Conservation (phyloP, 1,284 basidiomycete species). For the Omphalotus olearius region DNA sequence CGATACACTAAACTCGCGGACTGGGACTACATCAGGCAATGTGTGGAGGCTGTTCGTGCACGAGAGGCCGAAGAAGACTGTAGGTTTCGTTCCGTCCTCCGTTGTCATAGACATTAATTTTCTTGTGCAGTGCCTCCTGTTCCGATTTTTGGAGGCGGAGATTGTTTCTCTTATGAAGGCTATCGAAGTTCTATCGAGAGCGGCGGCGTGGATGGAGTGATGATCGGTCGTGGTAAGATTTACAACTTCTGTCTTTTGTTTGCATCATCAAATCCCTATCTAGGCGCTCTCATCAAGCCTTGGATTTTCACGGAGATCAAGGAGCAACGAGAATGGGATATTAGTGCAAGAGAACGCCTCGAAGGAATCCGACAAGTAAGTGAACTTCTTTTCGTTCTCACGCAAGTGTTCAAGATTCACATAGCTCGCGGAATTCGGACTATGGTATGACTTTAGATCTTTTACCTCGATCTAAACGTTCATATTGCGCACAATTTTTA, state of each 20-base stretch:
- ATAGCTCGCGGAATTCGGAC: constrained; percentile 79
- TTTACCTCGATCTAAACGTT: background rate
- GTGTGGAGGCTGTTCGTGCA: constrained; percentile 82
- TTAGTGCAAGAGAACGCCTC: constrained; percentile 85
- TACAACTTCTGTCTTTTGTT: too few species aligned
- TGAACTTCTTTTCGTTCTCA: constrained; percentile 30
- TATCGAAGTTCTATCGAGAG: constrained; percentile 79
- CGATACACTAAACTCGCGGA: constrained; percentile 86
- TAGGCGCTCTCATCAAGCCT: constrained; percentile 87
- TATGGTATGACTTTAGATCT: constrained; percentile 41
- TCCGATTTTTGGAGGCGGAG: constrained; percentile 95
- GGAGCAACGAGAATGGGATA: constrained; percentile 92
- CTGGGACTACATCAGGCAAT: constrained; percentile 88
- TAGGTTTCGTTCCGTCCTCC: constrained; percentile 32
- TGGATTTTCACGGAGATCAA: constrained; percentile 98
- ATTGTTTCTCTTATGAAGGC: constrained; percentile 85
- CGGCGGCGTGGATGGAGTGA: constrained; percentile 88
- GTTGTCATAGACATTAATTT: background rate
- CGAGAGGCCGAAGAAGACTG: constrained; percentile 71
- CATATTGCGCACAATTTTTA: constrained; percentile 22
- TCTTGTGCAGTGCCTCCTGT: constrained; percentile 66
- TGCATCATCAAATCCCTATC: too few species aligned
- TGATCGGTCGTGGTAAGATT: constrained; percentile 73
- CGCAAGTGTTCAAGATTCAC: background rate
- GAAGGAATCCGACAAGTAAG: constrained; percentile 59